phyloP scores from a whole-genome alignment of 768 basidiomycete genomes.

The Strobilomyces dryophilus region DNA sequence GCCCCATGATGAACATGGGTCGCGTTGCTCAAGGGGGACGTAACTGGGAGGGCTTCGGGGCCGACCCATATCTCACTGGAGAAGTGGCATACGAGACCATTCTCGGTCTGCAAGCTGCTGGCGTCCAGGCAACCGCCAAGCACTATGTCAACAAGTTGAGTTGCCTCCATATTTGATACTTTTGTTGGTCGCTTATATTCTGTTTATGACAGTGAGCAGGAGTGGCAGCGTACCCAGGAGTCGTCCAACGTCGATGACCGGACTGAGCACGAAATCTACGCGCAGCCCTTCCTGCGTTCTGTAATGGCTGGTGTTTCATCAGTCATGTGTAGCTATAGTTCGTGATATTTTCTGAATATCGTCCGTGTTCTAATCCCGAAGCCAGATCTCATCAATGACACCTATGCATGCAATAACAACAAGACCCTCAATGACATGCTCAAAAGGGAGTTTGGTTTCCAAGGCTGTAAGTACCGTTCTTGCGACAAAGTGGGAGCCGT shows the following conservation, averaged over 20 bases:
- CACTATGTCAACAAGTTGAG: conserved; percentile 72
- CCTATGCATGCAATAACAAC: conserved; percentile 62
- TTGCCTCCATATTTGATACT: neutral
- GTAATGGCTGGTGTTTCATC: conserved; percentile 63
- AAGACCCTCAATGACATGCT: conserved; percentile 54
- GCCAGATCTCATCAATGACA: conserved; percentile 52
- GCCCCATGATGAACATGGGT: conserved; percentile 86
- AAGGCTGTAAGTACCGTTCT: conserved; percentile 42
- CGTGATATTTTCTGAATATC: neutral
- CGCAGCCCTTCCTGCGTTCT: conserved; percentile 52
- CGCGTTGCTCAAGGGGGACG: conserved; percentile 75
- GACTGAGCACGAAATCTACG: conserved; percentile 54
- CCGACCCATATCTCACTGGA: conserved; percentile 83
- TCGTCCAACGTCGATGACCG: conserved; percentile 40
- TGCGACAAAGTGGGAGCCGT: neutral
- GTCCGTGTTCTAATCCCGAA: neutral
- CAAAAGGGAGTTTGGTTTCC: conserved; percentile 65
- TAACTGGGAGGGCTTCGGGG: conserved; percentile 96
- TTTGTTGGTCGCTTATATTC: neutral
- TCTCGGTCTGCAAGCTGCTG: conserved; percentile 73
- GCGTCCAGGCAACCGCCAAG: conserved; percentile 86
- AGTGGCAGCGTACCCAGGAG: conserved; percentile 28
- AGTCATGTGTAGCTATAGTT: conserved; percentile 64
- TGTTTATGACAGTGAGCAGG: conserved; percentile 30
- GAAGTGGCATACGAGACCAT: conserved; percentile 76